phyloP scores from a whole-genome alignment of 345 rosid species.

The Kernera saxatilis region DNA sequence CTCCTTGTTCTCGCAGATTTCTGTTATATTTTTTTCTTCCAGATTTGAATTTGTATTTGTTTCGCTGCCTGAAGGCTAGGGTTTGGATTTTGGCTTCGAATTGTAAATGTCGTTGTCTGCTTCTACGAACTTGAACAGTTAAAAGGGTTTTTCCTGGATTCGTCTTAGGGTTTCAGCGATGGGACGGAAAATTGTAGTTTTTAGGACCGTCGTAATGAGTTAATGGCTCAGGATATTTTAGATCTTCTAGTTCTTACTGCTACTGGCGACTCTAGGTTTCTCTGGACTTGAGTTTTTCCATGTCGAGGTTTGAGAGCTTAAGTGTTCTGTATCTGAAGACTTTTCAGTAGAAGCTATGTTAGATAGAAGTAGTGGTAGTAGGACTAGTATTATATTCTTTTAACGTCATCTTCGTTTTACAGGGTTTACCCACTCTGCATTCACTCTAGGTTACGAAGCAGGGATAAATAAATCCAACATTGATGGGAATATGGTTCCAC shows the following conservation, averaged over 20 bases:
- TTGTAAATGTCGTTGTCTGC: background rate
- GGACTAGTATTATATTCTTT: background rate
- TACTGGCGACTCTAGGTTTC: background rate
- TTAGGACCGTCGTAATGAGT: background rate
- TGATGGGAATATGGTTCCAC: constrained; percentile 94
- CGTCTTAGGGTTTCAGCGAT: constrained; percentile 14
- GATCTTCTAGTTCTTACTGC: background rate
- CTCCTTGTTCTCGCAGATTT: background rate
- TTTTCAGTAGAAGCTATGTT: background rate
- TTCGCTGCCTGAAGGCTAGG: background rate
- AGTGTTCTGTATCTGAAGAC: background rate
- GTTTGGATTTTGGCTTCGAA: constrained; percentile 2
- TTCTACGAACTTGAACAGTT: background rate
- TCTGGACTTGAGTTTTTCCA: background rate
- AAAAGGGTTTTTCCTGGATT: background rate
- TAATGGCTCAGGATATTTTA: background rate
- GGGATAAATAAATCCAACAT: constrained; percentile 77
- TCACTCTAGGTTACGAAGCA: constrained; percentile 91
- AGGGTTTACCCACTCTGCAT: constrained; percentile 90
- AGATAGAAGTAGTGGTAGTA: background rate
- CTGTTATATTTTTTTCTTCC: background rate
- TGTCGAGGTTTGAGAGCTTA: background rate
- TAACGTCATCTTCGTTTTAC: constrained; percentile 12
- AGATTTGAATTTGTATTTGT: constrained; percentile 18
- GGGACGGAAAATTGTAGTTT: background rate